phyloP scores from a whole-genome alignment of 345 rosid genomes.

The Dipteronia dyeriana region DNA sequence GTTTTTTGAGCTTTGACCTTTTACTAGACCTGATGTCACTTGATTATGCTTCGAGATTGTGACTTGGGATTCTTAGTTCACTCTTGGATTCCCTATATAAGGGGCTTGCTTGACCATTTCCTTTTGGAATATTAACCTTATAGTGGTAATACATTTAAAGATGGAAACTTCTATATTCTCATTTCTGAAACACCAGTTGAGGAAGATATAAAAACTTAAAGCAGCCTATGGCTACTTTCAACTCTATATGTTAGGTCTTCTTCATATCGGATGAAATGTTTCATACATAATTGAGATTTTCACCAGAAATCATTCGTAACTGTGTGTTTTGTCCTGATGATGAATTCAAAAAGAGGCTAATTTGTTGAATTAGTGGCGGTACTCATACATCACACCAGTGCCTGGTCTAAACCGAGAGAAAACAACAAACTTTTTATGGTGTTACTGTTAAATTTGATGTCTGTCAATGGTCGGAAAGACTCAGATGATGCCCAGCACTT shows the following conservation, averaged over 20 bases:
- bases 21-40: background rate
- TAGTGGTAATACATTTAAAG: background rate
- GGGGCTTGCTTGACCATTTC: too few species aligned
- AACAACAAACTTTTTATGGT: background rate
- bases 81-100: background rate
- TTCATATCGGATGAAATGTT: background rate
- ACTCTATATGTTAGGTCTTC: background rate
- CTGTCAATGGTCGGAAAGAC: background rate
- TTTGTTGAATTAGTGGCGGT: background rate
- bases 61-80: background rate
- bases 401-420: background rate
- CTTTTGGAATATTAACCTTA: too few species aligned
- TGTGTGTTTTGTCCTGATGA: background rate
- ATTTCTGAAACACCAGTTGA: background rate
- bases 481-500: background rate
- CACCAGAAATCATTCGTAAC: background rate
- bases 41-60: background rate
- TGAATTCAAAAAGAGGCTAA: background rate
- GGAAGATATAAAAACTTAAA: background rate
- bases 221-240: background rate
- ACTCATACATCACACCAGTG: background rate
- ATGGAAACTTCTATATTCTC: background rate
- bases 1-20: background rate
- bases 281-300: background rate
- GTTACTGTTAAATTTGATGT: background rate